Base-by-base conservation (phyloP, 2,329 filamentous ascomycete species). In the Botryotinia narcissicola region DNA sequence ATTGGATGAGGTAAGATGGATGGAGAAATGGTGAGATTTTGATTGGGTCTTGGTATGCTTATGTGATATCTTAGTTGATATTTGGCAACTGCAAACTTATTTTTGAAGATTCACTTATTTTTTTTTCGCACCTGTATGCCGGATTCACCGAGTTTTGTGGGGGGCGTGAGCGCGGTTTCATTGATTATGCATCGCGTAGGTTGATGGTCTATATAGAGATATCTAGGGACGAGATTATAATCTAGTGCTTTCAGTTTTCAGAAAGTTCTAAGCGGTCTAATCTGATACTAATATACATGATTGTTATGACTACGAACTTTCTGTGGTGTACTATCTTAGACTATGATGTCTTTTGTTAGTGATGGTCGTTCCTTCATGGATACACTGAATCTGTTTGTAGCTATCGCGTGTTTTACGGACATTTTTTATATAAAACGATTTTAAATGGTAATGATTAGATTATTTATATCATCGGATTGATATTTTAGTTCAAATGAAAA, bases 271-370 rank as follows among this genome's bases (percentile, higher is more conserved):
- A 18, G 51, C 0, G 14, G 14, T 29, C 18, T 57, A 8, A 57
- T 57, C 6, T 9, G n/a, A 6, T 29, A 29, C 6, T 32, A 6
- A 29, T 29, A 9, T 7, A 18, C 6, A 57, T 29, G n/a, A 57
- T 25, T n/a, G 1, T n/a, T n/a, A n/a, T 51, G 12, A n/a, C 48
- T n/a, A 51, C 22, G 10, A 51, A n/a, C 3, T n/a, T 25, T 25
- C 9, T n/a, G 10, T 51, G 1, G 10, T 40, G 46, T 25, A 8
- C 22, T 25, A 10, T 4, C 46, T 25, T 25, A 2, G 0, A 51
- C 3, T n/a, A 14, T 4, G 0, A n/a, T 51, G 10, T 51, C 0
- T 2, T n/a, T 1, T 1, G 4, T 4, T 8, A 14, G 1, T n/a
- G 10, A 51, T 51, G 25, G 22, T n/a, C 4, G 22, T 5, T n/a